Percentiles rank a stretch among this genome's conserved stretches.
These are phyloP conservation scores for Ceriops decandra DNA, from an alignment of 345 rosid species.

Conservation along the genomic window DNA sequence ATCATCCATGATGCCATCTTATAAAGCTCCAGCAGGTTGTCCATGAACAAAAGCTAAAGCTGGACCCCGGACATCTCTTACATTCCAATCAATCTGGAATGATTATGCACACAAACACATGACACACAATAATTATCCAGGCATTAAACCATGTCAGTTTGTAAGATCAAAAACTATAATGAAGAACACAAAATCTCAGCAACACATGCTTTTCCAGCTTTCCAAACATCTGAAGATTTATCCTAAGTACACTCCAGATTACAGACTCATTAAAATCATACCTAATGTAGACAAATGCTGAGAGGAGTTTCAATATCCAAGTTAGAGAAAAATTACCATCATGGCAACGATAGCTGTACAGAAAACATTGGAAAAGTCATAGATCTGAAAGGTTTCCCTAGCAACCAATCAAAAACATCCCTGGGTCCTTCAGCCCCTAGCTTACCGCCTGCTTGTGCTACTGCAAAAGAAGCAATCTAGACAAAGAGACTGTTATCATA, in stretches of 20 bases:
- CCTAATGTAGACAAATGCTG: too few relatives aligned
- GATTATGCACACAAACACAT: background rate
- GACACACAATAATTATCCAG: background rate
- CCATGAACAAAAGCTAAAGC: conserved; percentile 79
- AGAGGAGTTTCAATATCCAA: background rate
- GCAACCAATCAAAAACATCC: conserved; percentile 43
- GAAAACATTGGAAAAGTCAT: too few relatives aligned
- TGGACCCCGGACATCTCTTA: conserved; percentile 86
- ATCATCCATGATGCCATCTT: too few relatives aligned
- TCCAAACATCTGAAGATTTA: conserved; percentile 93
- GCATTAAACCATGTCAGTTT: conserved; percentile 3
- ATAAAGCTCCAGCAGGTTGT: conserved; percentile 43
- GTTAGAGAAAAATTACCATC: conserved; percentile 43
- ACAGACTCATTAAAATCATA: too few relatives aligned
- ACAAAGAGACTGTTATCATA: conserved; percentile 21
- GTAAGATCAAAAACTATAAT: conserved; percentile 10
- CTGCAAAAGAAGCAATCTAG: conserved; percentile 75
- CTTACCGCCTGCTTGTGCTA: conserved; percentile 66
- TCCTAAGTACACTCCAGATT: conserved; percentile 42
- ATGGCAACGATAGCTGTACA: conserved; percentile 39
- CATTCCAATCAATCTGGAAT: conserved; percentile 68
- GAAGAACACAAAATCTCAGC: conserved; percentile 62
- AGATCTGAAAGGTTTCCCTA: too few relatives aligned
- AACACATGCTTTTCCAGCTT: conserved; percentile 88
- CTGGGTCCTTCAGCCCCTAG: conserved; percentile 98